Evolutionary conservation across 2,329 filamentous ascomycete species (phyloP).

Genomic region (Colletotrichum sp.): DNA sequence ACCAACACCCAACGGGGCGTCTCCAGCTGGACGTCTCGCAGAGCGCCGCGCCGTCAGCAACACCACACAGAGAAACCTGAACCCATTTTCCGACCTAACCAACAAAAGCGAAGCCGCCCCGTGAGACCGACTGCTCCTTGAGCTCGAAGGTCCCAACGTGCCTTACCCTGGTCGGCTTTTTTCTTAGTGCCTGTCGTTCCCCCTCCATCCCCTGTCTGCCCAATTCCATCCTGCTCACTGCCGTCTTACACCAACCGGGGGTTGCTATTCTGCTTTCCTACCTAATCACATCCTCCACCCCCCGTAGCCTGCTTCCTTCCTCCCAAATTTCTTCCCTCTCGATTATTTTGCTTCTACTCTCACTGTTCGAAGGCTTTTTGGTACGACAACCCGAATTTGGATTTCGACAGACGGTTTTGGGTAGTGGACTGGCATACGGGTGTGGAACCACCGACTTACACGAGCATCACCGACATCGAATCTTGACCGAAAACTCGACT

Average conservation of each 20-base stretch:
- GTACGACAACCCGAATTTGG: background rate
- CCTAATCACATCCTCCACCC: background rate
- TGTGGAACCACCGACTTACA: background rate
- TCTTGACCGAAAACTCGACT: background rate
- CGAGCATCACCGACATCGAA: background rate
- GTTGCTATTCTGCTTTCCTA: background rate
- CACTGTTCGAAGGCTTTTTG: background rate
- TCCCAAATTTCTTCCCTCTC: background rate
- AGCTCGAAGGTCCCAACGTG: background rate
- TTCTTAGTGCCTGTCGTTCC: background rate
- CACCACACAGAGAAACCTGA: background rate
- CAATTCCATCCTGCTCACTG: background rate
- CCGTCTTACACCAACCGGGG: background rate
- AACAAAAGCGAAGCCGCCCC: conserved; percentile 13
- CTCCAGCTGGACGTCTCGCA: background rate
- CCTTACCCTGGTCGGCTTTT: background rate
- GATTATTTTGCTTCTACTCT: background rate
- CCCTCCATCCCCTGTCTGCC: background rate
- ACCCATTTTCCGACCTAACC: background rate
- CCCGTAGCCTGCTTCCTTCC: background rate
- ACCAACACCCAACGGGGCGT: background rate
- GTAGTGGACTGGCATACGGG: background rate
- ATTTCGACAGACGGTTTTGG: background rate
- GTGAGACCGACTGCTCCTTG: background rate
- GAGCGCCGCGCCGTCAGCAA: background rate